These are phyloP conservation scores for Ogataea methanolica DNA, from an alignment of 805 yeast genomes.

Conservation along the genomic window DNA sequence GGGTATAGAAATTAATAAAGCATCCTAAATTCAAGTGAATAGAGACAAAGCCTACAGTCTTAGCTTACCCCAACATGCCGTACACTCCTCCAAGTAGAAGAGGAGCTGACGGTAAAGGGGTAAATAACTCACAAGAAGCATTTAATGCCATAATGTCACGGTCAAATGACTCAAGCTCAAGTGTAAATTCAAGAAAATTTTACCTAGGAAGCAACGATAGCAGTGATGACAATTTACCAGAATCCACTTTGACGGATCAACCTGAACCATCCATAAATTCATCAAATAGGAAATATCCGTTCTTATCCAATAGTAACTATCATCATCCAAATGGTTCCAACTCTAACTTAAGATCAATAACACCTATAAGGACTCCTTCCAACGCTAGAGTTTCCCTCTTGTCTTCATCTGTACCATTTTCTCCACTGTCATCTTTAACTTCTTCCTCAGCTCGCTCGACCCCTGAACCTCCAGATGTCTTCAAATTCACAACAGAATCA, in stretches of 20 bases:
- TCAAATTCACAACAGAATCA: constrained; percentile 70
- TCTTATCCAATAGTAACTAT: neutral
- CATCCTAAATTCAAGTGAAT: too few species aligned
- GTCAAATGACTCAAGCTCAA: constrained; percentile 7
- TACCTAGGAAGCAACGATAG: constrained; percentile 9
- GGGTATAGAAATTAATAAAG: too few species aligned
- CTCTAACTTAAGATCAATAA: neutral
- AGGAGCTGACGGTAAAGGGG: neutral
- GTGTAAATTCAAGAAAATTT: constrained; percentile 8
- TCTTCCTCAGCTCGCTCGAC: neutral
- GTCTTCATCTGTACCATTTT: neutral
- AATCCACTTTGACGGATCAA: neutral
- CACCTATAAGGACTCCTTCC: neutral
- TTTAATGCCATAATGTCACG: constrained; percentile 10
- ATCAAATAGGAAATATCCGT: neutral
- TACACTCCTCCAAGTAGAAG: constrained; percentile 24
- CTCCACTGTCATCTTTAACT: neutral
- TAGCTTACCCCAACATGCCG: constrained; percentile 16
- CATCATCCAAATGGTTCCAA: neutral
- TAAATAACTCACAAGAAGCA: constrained; percentile 6
- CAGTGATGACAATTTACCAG: constrained; percentile 7
- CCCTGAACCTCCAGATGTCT: constrained; percentile 34
- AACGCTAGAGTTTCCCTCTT: neutral
- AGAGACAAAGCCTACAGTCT: neutral
- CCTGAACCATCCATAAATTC: neutral